These are phyloP conservation scores for Penicillium palitans DNA, from an alignment of 2,329 filamentous ascomycete genomes.

Conservation along the genomic window DNA sequence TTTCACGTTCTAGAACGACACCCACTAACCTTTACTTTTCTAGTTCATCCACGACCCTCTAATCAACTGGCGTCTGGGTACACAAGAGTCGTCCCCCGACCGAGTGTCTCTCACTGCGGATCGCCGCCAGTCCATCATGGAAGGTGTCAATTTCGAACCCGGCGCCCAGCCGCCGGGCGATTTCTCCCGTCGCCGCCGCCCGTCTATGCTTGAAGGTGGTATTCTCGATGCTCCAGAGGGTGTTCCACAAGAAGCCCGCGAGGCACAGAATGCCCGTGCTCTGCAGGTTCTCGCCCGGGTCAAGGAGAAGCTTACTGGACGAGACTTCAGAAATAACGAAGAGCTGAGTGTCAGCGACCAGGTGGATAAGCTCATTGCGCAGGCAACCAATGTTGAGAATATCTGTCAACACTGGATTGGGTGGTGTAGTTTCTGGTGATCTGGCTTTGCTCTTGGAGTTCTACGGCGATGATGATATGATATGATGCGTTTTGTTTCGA, in stretches of 20 bases:
- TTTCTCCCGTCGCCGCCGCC: conserved; percentile 64
- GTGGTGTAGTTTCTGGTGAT: conserved; percentile 97
- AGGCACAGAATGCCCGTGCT: conserved; percentile 90
- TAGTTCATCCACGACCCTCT: conserved; percentile 99
- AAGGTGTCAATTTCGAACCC: conserved; percentile 47
- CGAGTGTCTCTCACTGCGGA: conserved; percentile 62
- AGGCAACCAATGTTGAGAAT: conserved; percentile 96
- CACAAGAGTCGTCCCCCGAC: conserved; percentile 61
- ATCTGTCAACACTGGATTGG: conserved; percentile 98
- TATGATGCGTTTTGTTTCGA: conserved; percentile 22
- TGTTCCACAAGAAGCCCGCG: conserved; percentile 51
- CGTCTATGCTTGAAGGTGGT: conserved; percentile 66
- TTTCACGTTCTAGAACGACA: background rate
- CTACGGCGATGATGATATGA: conserved; percentile 28
- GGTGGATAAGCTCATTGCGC: conserved; percentile 90
- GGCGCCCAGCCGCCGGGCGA: conserved; percentile 66
- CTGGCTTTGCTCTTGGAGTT: conserved; percentile 23
- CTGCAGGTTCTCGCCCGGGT: conserved; percentile 89
- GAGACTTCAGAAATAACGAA: conserved; percentile 83
- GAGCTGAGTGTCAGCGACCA: conserved; percentile 84
- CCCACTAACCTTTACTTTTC: conserved; percentile 23
- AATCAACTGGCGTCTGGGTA: conserved; percentile 86
- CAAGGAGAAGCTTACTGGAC: conserved; percentile 90
- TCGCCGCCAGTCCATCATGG: conserved; percentile 61
- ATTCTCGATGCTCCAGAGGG: conserved; percentile 47